Evolutionary conservation across 495 filamentous ascomycete genomes (phyloP).

Genomic region (Aspergillus saccharolyticus): DNA sequence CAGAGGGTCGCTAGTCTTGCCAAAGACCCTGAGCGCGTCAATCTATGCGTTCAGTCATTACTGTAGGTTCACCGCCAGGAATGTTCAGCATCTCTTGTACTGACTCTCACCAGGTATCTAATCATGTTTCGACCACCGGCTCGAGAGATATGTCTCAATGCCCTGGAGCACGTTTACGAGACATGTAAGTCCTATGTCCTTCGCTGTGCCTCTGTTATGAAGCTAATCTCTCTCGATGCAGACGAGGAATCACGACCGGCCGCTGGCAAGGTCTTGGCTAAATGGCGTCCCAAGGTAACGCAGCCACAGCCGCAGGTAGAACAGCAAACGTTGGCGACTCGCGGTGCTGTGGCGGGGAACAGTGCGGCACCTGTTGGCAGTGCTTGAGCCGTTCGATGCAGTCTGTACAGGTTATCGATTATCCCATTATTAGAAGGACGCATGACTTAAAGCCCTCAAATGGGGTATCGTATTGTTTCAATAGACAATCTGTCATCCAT

Average conservation of each 20-base stretch:
- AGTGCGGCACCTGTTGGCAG: background rate
- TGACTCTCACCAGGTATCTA: conserved; percentile 54
- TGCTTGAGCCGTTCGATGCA: background rate
- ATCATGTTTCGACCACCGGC: conserved; percentile 83
- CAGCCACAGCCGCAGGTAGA: conserved; percentile 5
- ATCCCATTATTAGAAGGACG: background rate
- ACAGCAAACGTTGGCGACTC: background rate
- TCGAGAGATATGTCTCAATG: conserved; percentile 73
- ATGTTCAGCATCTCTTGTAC: background rate
- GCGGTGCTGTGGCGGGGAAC: background rate
- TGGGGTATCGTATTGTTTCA: background rate
- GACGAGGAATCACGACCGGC: conserved; percentile 45
- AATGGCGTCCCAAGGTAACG: conserved; percentile 36
- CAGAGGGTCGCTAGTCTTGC: conserved; percentile 74
- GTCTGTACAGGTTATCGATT: background rate
- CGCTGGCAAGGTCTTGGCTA: conserved; percentile 39
- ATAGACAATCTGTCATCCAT: background rate
- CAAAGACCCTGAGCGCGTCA: conserved; percentile 76
- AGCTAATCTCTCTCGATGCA: conserved; percentile 18
- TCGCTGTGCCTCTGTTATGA: background rate
- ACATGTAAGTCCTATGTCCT: conserved; percentile 39
- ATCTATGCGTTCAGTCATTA: conserved; percentile 55
- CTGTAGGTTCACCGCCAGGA: conserved; percentile 39
- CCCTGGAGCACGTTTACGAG: conserved; percentile 78
- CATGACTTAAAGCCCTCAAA: background rate